Evolutionary conservation across 495 filamentous ascomycete species (phyloP), one percentile per base, ranked within the genome.

Genomic region (Penicillium daleae): DNA sequence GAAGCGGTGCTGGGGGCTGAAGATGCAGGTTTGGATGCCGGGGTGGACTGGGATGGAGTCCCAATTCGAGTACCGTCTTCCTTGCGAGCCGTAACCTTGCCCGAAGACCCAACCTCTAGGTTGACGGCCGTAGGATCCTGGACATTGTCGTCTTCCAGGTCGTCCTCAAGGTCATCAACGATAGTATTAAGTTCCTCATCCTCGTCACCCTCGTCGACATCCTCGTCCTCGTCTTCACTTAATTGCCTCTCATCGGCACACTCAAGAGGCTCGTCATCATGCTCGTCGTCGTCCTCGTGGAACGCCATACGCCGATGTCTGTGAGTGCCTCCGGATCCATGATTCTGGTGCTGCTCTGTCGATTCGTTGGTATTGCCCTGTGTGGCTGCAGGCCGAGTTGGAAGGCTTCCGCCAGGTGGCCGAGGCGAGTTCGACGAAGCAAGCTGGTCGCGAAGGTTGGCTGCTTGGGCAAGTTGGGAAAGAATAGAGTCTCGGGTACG

Each of bases 31-130:
- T 80, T 81, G 55, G 80, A 82, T 9, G 76, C 60, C 48, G 77
- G 72, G 1, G 86, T 83, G 4, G 80, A 79, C 63, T 91, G 88
- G 15, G 89, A 90, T 13, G 96, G 96, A 1, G 96, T 98, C 4
- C 92, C 87, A 35, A 98, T 89, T 56, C 90, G 78, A 15, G 92
- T 97, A 2, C 95, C 96, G 72, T 98, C 95, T 71, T 99, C 95
- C 72, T 96, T 97, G 31, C 92, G 89, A n/a, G 95, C 95, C 2
- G 92, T 97, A 13, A 98, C 91, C 71, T 93, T 97, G 31, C 93
- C 95, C 2, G 89, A 91, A 24, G 91, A 88, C 31, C 88, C 93
- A 50, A 97, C 88, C 73, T 98, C 94, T 73, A 99, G 85, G 69
- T 93, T 97, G 21, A 98, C 92, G 5, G 95, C 93, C 1, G 89